A percentile compares a stretch with the other conserved stretches of the same genome.
These are phyloP conservation scores for Circinella umbellata DNA, from an alignment of 371 early-diverging fungal species.

Conservation along the genomic window DNA sequence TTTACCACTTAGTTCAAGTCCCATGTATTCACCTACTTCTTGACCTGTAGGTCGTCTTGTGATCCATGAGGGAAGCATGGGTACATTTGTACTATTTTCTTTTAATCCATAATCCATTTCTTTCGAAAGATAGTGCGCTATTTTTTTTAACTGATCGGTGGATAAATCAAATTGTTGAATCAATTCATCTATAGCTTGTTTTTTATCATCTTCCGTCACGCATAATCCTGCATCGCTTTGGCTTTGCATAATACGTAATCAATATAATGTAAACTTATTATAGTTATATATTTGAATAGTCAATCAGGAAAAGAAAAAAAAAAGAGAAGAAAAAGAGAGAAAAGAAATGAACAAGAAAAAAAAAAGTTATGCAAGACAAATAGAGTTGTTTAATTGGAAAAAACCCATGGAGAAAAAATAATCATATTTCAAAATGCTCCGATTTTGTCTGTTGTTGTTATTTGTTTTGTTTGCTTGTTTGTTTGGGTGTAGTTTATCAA, in stretches of 20 bases:
- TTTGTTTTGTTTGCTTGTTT: background rate
- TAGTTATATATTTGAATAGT: too few relatives aligned
- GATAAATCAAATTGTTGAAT: conserved; percentile 56
- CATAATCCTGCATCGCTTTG: conserved; percentile 3
- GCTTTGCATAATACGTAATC: background rate
- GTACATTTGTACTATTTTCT: conserved; percentile 56
- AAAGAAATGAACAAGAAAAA: conserved; percentile 7
- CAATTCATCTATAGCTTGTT: conserved; percentile 20
- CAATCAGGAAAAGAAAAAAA: background rate
- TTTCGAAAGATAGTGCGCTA: conserved; percentile 60
- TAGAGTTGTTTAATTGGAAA: background rate
- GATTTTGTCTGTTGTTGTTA: background rate
- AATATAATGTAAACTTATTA: too few relatives aligned
- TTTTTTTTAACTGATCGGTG: conserved; percentile 50
- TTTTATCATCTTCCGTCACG: conserved; percentile 1
- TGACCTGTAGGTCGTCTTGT: conserved; percentile 71
- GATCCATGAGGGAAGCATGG: conserved; percentile 70
- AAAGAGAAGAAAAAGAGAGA: conserved; percentile 3
- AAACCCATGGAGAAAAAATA: background rate
- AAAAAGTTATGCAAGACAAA: background rate
- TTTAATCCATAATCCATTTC: conserved; percentile 76
- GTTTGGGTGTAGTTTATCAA: background rate
- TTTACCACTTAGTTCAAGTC: conserved; percentile 90
- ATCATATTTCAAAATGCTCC: conserved; percentile 14
- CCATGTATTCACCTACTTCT: conserved; percentile 86